A percentile compares a stretch with the other conserved stretches of the same genome.
phyloP scores from a whole-genome alignment of 805 yeast genomes.

The Yarrowia divulgata region DNA sequence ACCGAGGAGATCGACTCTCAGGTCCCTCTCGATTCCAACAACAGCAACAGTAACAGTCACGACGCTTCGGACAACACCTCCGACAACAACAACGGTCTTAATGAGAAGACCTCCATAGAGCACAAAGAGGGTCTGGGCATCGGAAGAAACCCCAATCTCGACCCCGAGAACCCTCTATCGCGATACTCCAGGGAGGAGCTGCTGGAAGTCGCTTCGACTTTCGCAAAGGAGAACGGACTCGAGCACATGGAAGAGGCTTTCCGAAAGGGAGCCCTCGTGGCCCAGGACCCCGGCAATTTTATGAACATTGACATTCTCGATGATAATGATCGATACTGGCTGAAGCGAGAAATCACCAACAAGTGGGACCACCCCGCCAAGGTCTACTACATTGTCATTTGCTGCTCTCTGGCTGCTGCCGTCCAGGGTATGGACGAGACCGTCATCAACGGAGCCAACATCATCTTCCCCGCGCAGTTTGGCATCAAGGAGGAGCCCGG shows the following conservation, averaged over 20 bases:
- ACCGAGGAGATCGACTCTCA: neutral
- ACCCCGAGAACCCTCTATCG: slow-evolving; percentile 31
- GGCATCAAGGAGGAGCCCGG: slow-evolving; percentile 44
- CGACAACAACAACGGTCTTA: neutral
- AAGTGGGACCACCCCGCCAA: slow-evolving; percentile 56
- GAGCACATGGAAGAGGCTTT: slow-evolving; percentile 40
- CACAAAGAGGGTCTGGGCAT: slow-evolving; percentile 2
- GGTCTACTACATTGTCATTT: slow-evolving; percentile 59
- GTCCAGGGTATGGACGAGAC: slow-evolving; percentile 81
- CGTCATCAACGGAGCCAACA: slow-evolving; percentile 70
- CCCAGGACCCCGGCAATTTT: slow-evolving; percentile 52
- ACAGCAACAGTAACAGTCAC: neutral
- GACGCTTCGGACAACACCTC: slow-evolving; percentile 22
- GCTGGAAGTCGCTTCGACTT: slow-evolving; percentile 4
- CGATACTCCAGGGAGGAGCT: slow-evolving; percentile 14
- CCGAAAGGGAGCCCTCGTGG: slow-evolving; percentile 62
- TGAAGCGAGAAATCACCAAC: slow-evolving; percentile 58
- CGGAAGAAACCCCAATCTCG: neutral
- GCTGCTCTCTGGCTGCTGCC: slow-evolving; percentile 71
- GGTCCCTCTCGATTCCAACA: neutral
- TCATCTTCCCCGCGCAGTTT: slow-evolving; percentile 51
- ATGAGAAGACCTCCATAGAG: slow-evolving; percentile 9
- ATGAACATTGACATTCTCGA: slow-evolving; percentile 53
- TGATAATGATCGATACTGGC: slow-evolving; percentile 48
- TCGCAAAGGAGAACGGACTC: slow-evolving; percentile 12